Conservation (phyloP, 148 eudicot species). For the Camellia sinensis region DNA sequence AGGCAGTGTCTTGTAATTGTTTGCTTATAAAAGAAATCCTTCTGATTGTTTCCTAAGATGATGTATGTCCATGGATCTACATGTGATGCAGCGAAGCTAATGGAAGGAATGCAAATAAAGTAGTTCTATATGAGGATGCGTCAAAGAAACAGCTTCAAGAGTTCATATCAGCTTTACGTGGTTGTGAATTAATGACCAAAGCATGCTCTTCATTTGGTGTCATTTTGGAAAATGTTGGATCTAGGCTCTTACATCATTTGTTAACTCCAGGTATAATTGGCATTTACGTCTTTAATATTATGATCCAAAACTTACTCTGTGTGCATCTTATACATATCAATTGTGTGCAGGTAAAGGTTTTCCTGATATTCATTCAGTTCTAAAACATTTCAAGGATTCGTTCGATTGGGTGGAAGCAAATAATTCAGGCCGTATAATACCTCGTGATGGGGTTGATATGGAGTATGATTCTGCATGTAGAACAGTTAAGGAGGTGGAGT, state of each 20-base stretch:
- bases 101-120: slow-evolving; percentile 88
- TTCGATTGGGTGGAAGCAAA: slow-evolving; percentile 96
- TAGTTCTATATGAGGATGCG: slow-evolving; percentile 90
- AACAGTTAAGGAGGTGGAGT: slow-evolving; percentile 57
- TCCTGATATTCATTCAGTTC: slow-evolving; percentile 56
- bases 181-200: slow-evolving; percentile 69
- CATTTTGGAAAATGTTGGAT: slow-evolving; percentile 57
- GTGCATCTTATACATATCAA: slow-evolving; percentile 17
- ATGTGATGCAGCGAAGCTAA: slow-evolving; percentile 66
- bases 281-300: slow-evolving; percentile 8
- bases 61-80: slow-evolving; percentile 10
- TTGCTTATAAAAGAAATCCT: neutral
- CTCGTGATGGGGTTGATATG: slow-evolving; percentile 73
- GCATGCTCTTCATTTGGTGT: slow-evolving; percentile 74
- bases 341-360: slow-evolving; percentile 66
- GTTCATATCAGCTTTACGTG: slow-evolving; percentile 84
- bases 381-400: slow-evolving; percentile 74
- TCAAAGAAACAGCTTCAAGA: slow-evolving; percentile 88
- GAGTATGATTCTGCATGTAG: slow-evolving; percentile 76
- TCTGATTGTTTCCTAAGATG: neutral
- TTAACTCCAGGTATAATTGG: slow-evolving; percentile 65
- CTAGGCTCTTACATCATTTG: slow-evolving; percentile 60
- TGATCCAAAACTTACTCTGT: slow-evolving; percentile 10
- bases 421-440: slow-evolving; percentile 85
- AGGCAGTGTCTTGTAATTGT: neutral